These are phyloP conservation scores for Pneumocystis wakefieldiae DNA, from an alignment of 1,139 yeast species.

Conservation along the genomic window DNA sequence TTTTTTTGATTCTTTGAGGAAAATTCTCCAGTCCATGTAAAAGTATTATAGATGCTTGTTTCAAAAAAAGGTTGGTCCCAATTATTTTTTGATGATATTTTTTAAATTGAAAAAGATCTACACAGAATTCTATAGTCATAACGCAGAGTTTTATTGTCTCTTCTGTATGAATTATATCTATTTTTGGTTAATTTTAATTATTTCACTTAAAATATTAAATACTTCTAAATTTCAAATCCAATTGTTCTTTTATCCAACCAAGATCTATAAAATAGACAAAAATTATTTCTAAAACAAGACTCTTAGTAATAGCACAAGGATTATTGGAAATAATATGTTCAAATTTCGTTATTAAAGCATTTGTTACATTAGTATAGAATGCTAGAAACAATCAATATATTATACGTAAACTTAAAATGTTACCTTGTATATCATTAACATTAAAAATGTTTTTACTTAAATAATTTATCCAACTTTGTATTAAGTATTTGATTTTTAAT, in stretches of 20 bases:
- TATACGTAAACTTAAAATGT: neutral
- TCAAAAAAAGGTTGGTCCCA: neutral
- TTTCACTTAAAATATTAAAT: neutral
- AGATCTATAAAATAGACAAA: neutral
- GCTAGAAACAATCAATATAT: neutral
- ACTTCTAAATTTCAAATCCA: neutral
- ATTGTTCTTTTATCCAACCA: neutral
- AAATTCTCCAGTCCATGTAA: neutral
- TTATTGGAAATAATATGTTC: neutral
- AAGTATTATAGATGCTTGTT: neutral
- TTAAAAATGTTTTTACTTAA: neutral
- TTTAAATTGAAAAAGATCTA: neutral
- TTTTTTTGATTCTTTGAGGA: neutral
- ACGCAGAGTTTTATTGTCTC: neutral
- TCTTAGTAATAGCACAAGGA: neutral
- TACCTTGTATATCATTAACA: neutral
- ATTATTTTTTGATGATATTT: neutral
- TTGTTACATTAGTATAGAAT: neutral
- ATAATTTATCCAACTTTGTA: neutral
- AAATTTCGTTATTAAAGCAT: neutral
- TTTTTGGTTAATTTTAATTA: neutral
- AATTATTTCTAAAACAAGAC: slow-evolving; percentile 1
- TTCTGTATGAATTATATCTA: neutral
- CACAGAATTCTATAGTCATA: neutral
- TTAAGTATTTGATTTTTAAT: slow-evolving; percentile 5